Conservation (phyloP, 2,329 filamentous ascomycete species). For the Cyphellophora europaea region DNA sequence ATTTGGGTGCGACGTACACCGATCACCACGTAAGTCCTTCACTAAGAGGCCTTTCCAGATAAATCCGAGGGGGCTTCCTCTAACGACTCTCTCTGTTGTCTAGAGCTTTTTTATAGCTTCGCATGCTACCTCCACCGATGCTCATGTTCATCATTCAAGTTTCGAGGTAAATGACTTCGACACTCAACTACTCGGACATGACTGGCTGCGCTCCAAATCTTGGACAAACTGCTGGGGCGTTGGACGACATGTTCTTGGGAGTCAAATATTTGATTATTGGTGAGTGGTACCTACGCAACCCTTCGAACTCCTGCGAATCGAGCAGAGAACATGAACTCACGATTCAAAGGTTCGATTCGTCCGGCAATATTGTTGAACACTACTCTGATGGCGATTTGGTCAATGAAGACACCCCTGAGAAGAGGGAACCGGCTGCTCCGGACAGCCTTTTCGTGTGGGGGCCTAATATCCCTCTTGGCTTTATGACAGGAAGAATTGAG, state of each 20-base stretch:
- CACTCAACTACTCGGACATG: slow-evolving; percentile 59
- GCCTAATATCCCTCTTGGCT: neutral
- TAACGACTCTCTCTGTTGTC: too few relatives aligned
- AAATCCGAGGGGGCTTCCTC: too few relatives aligned
- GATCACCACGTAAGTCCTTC: slow-evolving; percentile 46
- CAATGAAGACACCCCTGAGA: slow-evolving; percentile 21
- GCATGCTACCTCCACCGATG: slow-evolving; percentile 4
- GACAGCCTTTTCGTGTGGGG: slow-evolving; percentile 25
- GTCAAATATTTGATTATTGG: slow-evolving; percentile 67
- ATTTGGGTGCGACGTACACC: slow-evolving; percentile 34
- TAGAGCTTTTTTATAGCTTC: slow-evolving; percentile 13
- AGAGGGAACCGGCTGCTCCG: slow-evolving; percentile 20
- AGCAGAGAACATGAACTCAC: slow-evolving; percentile 1
- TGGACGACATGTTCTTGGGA: slow-evolving; percentile 59
- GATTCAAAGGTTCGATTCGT: slow-evolving; percentile 49
- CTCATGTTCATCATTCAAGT: slow-evolving; percentile 56
- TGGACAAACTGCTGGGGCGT: slow-evolving; percentile 63
- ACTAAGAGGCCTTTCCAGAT: slow-evolving; percentile 4
- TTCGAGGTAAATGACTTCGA: slow-evolving; percentile 68
- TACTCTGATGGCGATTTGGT: slow-evolving; percentile 58
- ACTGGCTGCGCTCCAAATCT: slow-evolving; percentile 55
- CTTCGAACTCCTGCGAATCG: neutral
- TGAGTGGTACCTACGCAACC: slow-evolving; percentile 20
- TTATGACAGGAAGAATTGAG: neutral
- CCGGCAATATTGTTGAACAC: slow-evolving; percentile 57